A percentile compares a stretch with the other conserved stretches of the same genome.
Conservation (phyloP, 1,139 yeast species). For the Geotrichum klebahnii region DNA sequence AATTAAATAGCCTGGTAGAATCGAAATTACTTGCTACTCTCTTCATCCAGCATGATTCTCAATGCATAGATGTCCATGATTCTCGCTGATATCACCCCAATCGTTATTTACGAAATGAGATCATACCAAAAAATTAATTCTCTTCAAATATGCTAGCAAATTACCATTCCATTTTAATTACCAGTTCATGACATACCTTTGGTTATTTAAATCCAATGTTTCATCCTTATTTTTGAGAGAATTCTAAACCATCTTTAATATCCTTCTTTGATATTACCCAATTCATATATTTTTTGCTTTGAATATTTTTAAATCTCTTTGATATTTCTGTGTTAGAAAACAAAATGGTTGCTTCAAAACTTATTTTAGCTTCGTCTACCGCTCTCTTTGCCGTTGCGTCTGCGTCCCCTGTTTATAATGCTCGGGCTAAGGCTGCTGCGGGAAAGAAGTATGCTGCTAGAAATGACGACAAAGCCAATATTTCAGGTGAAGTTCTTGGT, state of each 20-base stretch:
- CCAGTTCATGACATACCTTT: too few relatives aligned
- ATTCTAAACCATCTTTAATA: background rate
- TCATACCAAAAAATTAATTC: background rate
- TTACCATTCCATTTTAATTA: background rate
- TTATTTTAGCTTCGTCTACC: slow-evolving; percentile 18
- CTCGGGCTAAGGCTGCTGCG: slow-evolving; percentile 4
- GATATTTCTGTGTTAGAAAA: slow-evolving; percentile 9
- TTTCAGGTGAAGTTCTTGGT: slow-evolving; percentile 2
- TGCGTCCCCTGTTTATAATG: slow-evolving; percentile 8
- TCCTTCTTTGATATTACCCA: slow-evolving; percentile 18
- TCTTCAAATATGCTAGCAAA: background rate
- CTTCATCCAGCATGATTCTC: background rate
- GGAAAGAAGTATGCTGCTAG: slow-evolving; percentile 18
- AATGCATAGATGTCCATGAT: background rate
- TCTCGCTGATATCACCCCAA: background rate
- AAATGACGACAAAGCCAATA: slow-evolving; percentile 6
- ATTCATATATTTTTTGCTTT: slow-evolving; percentile 1
- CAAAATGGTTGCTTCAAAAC: slow-evolving; percentile 23
- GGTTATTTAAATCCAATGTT: slow-evolving; percentile 3
- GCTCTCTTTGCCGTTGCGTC: slow-evolving; percentile 13
- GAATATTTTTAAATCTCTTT: too few relatives aligned
- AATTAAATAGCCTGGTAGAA: too few relatives aligned
- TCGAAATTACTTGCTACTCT: background rate
- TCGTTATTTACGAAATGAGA: too few relatives aligned
- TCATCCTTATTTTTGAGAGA: slow-evolving; percentile 3